These are phyloP conservation scores for Heracleum sosnowskyi DNA, from an alignment of 129 eudicot genomes.

Conservation along the genomic window DNA sequence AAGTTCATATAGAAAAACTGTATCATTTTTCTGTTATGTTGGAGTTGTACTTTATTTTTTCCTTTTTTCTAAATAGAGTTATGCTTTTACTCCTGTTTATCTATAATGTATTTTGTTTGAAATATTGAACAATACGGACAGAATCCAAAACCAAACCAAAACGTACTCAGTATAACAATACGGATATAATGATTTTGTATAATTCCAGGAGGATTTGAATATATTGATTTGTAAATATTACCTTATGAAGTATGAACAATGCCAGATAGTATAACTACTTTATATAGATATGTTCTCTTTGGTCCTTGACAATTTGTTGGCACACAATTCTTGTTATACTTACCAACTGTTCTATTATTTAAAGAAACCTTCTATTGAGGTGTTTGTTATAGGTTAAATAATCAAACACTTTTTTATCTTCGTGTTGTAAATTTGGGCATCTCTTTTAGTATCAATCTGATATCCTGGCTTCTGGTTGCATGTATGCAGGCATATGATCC, in stretches of 20 bases:
- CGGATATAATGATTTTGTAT: background rate
- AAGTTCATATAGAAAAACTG: conserved; percentile 19
- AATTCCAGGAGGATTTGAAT: background rate
- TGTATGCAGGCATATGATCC: conserved; percentile 68
- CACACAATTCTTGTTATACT: background rate
- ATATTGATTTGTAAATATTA: background rate
- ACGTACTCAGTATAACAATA: no score
- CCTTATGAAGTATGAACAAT: background rate
- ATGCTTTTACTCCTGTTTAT: background rate
- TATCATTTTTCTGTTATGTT: background rate
- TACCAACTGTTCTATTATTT: background rate
- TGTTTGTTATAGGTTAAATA: background rate
- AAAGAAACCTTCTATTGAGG: background rate
- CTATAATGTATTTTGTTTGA: background rate
- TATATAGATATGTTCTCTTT: background rate
- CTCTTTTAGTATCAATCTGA: conserved; percentile 1
- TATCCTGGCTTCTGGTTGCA: conserved; percentile 13
- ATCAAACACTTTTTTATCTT: background rate
- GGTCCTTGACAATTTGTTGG: background rate
- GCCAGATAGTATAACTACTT: background rate
- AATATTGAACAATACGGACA: background rate
- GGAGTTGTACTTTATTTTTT: background rate
- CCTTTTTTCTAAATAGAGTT: background rate
- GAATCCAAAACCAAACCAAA: no score
- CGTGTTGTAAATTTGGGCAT: background rate